Evolutionary conservation across 2,329 filamentous ascomycete genomes (phyloP), one percentile per base, ranked within the genome.

Genomic region (Leptographium galeiforme): DNA sequence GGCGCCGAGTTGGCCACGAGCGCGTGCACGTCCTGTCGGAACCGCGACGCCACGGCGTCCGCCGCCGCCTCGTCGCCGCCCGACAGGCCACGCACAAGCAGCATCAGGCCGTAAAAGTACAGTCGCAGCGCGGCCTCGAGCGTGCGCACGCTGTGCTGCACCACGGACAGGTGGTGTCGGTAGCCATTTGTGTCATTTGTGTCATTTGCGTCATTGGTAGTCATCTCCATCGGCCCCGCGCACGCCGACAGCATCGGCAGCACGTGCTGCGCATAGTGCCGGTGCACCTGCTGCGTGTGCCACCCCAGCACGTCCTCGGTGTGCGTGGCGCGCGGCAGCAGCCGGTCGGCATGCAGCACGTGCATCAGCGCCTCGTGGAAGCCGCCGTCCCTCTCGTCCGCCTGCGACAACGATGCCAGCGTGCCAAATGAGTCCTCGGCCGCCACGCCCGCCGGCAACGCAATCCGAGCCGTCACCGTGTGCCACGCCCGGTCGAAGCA

Each of bases 1-100:
- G 75, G 76, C 55, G 81, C 72, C 11, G 81, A 82, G 63, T 84
- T 84, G 46, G 78, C 76, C 57, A 87, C 75, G 25, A 85, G 71
- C 25, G 82, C 79, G 60, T 84, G 76, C 12, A 87, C 65, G 57
- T 87, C 82, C 49, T 75, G 69, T 16, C 70, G 71, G 61, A 87
- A 85, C 53, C 62, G 62, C 4, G 56, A 48, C 14, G 61, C 57
- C 6, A 75, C 77, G 51, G 62, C 63, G 8, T 73, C 55, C 12
- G 47, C 41, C 48, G 38, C 18, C 49, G 49, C 5, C 19, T 19
- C 33, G 6, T 43, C 54, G 3, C 8, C 54, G 66, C 65, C 12
- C 70, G 64, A 57, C 77, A 70, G 19, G 71, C 75, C 54, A 0
- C 73, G 70, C 36, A 72, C 61, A 50, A 84, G 70, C 50, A 78